Evolutionary conservation across 2,329 filamentous ascomycete species (phyloP), one percentile per base, ranked within the genome.

Genomic region (Ascochyta viciae-villosae): DNA sequence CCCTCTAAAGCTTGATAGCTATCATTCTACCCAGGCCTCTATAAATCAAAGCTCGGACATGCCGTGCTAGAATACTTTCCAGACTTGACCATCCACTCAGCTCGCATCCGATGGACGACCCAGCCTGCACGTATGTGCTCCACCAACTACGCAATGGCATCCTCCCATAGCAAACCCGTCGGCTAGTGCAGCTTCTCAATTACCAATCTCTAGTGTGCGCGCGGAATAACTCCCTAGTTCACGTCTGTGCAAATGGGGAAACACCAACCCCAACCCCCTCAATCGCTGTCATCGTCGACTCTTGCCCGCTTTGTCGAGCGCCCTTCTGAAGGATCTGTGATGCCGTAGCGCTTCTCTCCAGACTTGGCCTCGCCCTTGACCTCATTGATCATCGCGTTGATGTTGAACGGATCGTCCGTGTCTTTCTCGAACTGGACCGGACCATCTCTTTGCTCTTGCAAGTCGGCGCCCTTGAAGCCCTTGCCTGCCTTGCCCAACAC

Each of bases 351-450:
- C 73, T 92, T 88, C 78, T 90, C 91, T 3, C 84, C 83, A 3
- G 83, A 72, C 70, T 56, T 72, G 81, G 85, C 65, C 74, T 87
- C 76, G 81, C 87, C 68, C 83, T 81, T 82, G 24, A 83, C 92
- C 75, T 97, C 92, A 33, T 87, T 89, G 74, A 99, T 87, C 81
- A 99, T 96, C 69, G 91, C 90, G 73, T 96, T 92, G 65, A 98
- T 95, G 45, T 96, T 93, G 76, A 98, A 98, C 1, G 92, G 92
- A 77, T 98, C 94, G 16, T 85, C 82, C 1, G 78, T 84, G 49
- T 97, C 94, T 77, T 94, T 96, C 77, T 98, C 94, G 68, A 99
- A 99, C 75, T 96, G 91, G 26, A 99, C 95, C 0, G 95, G 95
- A 5, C 95, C 95, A 68, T 96, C 91, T 52, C 93, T 86, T 58